Evolutionary conservation across 495 filamentous ascomycete species (phyloP), one percentile per base, ranked within the genome.

Genomic region (Copromyces sp.): DNA sequence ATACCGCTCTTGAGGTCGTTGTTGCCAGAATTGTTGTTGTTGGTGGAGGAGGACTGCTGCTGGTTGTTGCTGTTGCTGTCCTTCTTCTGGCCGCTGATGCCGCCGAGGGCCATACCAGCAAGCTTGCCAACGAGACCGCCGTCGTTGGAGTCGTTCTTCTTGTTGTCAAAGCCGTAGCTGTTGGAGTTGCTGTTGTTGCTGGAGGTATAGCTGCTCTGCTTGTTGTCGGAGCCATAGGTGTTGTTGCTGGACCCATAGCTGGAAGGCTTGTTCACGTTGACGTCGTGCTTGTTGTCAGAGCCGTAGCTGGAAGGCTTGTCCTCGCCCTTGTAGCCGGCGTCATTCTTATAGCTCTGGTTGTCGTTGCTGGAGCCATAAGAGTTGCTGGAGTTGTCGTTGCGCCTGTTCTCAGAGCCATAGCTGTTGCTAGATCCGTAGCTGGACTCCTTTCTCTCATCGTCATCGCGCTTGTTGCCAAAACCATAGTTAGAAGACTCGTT

Each of bases 61-160:
- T 73, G 42, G 35, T 45, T 71, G 47, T 69, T 39, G 44, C 41
- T 65, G 39, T 65, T 29, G 73, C 17, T 53, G 69, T 44, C 73
- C 47, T 38, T 75, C 73, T 24, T 42, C 9, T 75, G 68, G 68
- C 72, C 75, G 61, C 29, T 14, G 37, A 69, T 65, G 24, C 61
- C 37, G 69, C 29, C 32, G 69, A 39, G 12, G 69, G 39, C 69
- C 39, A 70, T 59, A 53, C 69, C 35, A 40, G 40, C 29, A 39
- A 91, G 37, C 78, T 90, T 90, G 72, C 84, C 84, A 44, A 89
- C 73, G 77, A 89, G 83, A 35, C 69, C 73, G 42, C 45, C 71
- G 20, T 70, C 65, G 65, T 37, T 65, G 9, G 24, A 68, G 20
- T 76, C 65, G 53, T 75, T 42, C 70, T 78, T 73, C 20, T 74